phyloP scores from a whole-genome alignment of 108 stramenopile genomes.

The Cyclostephanos tholiformis region DNA sequence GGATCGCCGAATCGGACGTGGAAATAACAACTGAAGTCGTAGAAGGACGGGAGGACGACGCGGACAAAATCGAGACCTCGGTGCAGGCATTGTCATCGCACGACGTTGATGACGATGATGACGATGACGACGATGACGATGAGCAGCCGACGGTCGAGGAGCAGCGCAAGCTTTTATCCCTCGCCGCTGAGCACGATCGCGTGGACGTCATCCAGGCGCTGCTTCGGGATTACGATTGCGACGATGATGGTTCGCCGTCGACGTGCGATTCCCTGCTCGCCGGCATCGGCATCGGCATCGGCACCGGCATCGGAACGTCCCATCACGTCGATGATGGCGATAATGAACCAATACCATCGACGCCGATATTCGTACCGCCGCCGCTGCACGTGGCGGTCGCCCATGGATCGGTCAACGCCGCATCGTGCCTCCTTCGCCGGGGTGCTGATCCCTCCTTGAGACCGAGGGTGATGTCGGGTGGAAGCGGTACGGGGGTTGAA shows the following conservation, averaged over 20 bases:
- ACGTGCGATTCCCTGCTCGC: conserved; percentile 4
- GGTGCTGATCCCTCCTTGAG: conserved; percentile 85
- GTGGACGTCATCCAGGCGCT: conserved; percentile 83
- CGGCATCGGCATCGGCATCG: neutral
- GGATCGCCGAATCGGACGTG: neutral
- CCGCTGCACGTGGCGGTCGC: conserved; percentile 81
- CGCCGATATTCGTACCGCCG: conserved; percentile 50
- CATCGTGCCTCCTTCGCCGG: conserved; percentile 76
- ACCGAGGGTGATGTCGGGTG: conserved; percentile 48
- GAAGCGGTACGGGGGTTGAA: conserved; percentile 21
- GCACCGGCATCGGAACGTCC: too few relatives aligned
- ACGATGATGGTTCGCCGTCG: neutral
- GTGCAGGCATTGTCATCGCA: too few relatives aligned
- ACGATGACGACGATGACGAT: conserved; percentile 61
- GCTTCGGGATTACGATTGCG: conserved; percentile 15
- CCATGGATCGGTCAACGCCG: conserved; percentile 75
- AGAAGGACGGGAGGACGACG: neutral
- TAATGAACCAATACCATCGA: conserved; percentile 3
- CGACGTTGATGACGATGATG: conserved; percentile 12
- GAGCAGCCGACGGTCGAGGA: conserved; percentile 63
- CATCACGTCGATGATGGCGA: neutral
- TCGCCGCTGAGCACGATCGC: conserved; percentile 90
- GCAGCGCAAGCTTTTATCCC: conserved; percentile 69
- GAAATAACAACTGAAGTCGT: neutral
- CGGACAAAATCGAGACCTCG: too few relatives aligned